Evolutionary conservation across 2,329 filamentous ascomycete genomes (phyloP).

Genomic region (Madurella fahalii): DNA sequence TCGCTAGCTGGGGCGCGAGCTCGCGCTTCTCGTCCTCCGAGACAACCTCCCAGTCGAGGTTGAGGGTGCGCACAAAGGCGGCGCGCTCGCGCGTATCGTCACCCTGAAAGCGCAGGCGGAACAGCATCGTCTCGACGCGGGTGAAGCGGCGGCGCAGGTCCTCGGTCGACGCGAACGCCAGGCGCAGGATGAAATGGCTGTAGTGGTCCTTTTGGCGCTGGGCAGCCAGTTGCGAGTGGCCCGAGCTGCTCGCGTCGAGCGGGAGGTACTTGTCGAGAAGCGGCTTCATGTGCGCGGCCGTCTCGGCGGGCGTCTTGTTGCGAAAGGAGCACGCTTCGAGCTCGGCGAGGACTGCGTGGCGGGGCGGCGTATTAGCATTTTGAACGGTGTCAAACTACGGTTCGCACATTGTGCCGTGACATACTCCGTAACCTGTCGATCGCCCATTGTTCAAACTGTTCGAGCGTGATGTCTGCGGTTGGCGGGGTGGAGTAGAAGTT

Average conservation of each 20-base stretch:
- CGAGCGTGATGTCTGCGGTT: conserved; percentile 89
- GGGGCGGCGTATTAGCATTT: not conserved
- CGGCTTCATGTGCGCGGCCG: conserved; percentile 75
- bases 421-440: conserved; percentile 72
- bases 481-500: conserved; percentile 90
- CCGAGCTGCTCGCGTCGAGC: conserved; percentile 70
- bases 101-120: conserved; percentile 73
- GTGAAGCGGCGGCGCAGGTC: conserved; percentile 84
- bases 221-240: conserved; percentile 52
- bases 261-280: conserved; percentile 84
- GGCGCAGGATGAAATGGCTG: conserved; percentile 90
- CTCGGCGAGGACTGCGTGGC: conserved; percentile 67
- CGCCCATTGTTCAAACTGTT: conserved; percentile 98
- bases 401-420: not conserved
- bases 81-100: conserved; percentile 70
- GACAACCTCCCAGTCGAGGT: conserved; percentile 81
- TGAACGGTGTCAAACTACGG: not conserved
- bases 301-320: conserved; percentile 81
- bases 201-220: conserved; percentile 96
- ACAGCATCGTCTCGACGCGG: conserved; percentile 83
- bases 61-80: conserved; percentile 71
- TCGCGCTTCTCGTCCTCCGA: conserved; percentile 70
- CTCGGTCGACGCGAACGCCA: conserved; percentile 89
- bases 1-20: conserved; percentile 58
- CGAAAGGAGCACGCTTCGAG: conserved; percentile 94